A percentile compares a stretch with the other conserved stretches of the same genome.
Conservation (phyloP, 129 eudicot genomes). For the Tanacetum coccineum region DNA sequence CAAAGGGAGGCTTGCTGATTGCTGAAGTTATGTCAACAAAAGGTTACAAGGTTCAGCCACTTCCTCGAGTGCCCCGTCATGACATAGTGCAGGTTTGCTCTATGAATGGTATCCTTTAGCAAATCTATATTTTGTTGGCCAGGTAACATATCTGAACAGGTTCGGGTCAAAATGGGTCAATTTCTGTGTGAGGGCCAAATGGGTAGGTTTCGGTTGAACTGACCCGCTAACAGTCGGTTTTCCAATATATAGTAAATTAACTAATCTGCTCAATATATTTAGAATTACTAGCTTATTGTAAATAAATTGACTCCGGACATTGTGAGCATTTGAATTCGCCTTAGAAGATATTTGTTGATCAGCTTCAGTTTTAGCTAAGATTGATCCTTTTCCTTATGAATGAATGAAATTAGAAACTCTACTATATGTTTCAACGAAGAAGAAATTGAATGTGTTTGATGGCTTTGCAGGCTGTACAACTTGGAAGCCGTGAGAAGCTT, state of each 20-base stretch:
- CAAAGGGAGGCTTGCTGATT: conserved; percentile 72
- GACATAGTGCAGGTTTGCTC: conserved; percentile 79
- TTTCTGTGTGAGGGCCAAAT: not conserved
- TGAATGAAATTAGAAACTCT: too few species aligned
- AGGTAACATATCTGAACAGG: not conserved
- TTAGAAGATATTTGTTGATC: too few species aligned
- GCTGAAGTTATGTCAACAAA: conserved; percentile 86
- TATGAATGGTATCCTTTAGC: not conserved
- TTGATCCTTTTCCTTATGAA: too few species aligned
- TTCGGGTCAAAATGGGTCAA: not conserved
- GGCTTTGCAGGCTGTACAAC: conserved; percentile 74
- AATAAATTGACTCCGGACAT: too few species aligned
- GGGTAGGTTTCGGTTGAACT: not conserved
- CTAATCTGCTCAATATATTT: too few species aligned
- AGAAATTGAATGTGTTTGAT: not conserved
- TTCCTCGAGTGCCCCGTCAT: conserved; percentile 67
- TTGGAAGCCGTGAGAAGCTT: conserved; percentile 74
- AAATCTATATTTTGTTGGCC: not conserved
- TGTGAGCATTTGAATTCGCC: not conserved
- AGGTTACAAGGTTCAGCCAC: conserved; percentile 93
- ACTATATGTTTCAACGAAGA: not conserved
- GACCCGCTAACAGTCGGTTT: too few species aligned
- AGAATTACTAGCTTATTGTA: too few species aligned
- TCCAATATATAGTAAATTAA: too few species aligned
- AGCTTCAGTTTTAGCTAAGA: not conserved